A percentile compares a stretch with the other conserved stretches of the same genome.
Evolutionary conservation across 768 basidiomycete genomes (phyloP).

Genomic region (Serendipita sp.): DNA sequence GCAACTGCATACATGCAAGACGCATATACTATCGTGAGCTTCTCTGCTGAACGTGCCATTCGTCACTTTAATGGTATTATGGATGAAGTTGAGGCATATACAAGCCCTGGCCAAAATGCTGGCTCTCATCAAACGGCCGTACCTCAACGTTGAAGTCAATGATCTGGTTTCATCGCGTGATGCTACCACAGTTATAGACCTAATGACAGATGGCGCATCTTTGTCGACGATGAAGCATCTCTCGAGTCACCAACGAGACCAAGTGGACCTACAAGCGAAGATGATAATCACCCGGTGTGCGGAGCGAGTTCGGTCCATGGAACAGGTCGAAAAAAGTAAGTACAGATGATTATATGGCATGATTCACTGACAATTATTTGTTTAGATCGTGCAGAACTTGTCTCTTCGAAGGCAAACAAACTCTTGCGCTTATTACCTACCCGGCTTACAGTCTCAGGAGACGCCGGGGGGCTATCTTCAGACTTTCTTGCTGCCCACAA

Average conservation of each 20-base stretch:
- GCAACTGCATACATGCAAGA: constrained; percentile 53
- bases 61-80: neutral
- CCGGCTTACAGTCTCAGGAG: constrained; percentile 42
- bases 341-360: constrained; percentile 11
- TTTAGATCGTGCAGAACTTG: constrained; percentile 50
- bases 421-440: constrained; percentile 55
- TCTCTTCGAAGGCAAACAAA: constrained; percentile 47
- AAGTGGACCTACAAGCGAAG: constrained; percentile 85
- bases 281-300: constrained; percentile 74
- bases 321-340: constrained; percentile 77
- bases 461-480: constrained; percentile 37
- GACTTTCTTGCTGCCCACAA: constrained; percentile 79
- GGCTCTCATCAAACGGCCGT: constrained; percentile 61
- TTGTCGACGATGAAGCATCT: constrained; percentile 58
- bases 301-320: constrained; percentile 76
- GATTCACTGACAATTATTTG: constrained; percentile 10
- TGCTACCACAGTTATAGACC: constrained; percentile 37
- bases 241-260: constrained; percentile 83
- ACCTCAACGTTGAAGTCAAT: constrained; percentile 63
- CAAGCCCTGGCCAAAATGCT: constrained; percentile 57
- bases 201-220: constrained; percentile 26
- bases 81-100: constrained; percentile 51
- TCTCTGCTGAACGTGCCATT: constrained; percentile 15
- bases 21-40: constrained; percentile 51
- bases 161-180: constrained; percentile 36